Evolutionary conservation across 108 stramenopile species (phyloP), one percentile per base, ranked within the genome.

Genomic region (Cyclotella sp.): DNA sequence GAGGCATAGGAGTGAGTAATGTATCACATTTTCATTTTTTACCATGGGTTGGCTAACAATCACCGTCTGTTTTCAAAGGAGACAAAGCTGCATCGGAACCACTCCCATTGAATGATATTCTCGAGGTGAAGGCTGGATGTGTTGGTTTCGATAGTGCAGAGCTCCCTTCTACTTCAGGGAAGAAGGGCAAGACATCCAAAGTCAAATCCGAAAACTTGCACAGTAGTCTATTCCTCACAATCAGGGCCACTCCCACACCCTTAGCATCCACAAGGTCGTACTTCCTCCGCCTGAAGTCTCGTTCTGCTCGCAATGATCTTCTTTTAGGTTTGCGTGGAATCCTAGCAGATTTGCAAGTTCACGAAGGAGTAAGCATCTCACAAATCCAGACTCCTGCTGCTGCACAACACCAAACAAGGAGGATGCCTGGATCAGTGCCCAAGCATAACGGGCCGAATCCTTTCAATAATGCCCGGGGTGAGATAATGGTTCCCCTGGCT

Each of bases 311-410:
- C 58, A 96, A 96, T 73, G 93, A 96, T 65, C 66, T 92, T 19
- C 78, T 96, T 21, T 54, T 76, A 65, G 93, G 92, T 12, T 71
- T 96, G 24, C 90, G 95, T 49, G 76, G 85, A 49, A 76, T 96
- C 68, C 81, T 96, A 42, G 92, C 95, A 0, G 95, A 96, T 57
- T 86, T 94, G 85, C 92, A 94, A 66, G 90, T 94, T 24, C 62
- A 91, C 43, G 95, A 96, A 78, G 93, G 93, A 80, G 90, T 93
- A 13, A 88, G 90, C 60, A 86, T 95, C 21, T 95, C 95, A 40
- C 77, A 77, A 46, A 89, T 95, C 42, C 85, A 86, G 22, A 77
- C 77, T 27, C 83, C 85, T 28, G 68, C 65, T 49, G 79, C 83
- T 70, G 51, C 61, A 41, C 68, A 82, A 59, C 72, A 75, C 45